phyloP scores from a whole-genome alignment of 305 asterid genomes.

The Solanum hybrid region DNA sequence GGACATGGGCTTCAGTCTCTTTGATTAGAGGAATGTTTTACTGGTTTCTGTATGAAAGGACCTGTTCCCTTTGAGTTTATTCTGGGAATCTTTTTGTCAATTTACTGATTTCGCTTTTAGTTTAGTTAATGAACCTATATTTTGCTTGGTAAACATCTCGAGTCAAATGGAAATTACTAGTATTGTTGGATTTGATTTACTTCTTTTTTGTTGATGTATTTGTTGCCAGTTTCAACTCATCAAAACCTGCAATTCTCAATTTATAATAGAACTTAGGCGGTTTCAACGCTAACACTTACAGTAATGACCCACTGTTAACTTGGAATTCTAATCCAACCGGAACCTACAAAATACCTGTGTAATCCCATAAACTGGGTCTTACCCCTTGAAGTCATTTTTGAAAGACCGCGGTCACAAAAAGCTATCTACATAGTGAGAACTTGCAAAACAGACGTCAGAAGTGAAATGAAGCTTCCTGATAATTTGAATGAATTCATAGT shows the following conservation, averaged over 20 bases:
- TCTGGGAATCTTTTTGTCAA: constrained; percentile 8
- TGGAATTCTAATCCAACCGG: too few relatives aligned
- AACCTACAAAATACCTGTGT: background rate
- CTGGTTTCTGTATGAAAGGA: background rate
- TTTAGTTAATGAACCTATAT: background rate
- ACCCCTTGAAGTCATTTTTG: too few relatives aligned
- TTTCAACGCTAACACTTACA: background rate
- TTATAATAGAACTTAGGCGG: background rate
- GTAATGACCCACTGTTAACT: background rate
- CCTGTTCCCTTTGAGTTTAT: background rate
- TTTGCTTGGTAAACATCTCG: background rate
- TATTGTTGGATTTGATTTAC: background rate
- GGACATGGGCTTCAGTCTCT: constrained; percentile 36
- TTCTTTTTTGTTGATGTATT: background rate
- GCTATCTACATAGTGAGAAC: accelerated
- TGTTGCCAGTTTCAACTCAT: background rate
- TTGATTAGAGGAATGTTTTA: constrained; percentile 9
- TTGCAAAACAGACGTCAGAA: background rate
- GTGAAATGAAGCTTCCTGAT: too few relatives aligned
- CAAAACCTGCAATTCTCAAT: background rate
- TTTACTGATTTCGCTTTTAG: background rate
- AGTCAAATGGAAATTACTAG: background rate
- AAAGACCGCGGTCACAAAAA: background rate
- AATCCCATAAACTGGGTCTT: background rate
- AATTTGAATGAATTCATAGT: background rate